Base-by-base conservation (phyloP, 768 basidiomycete species). In the Rubroboletus satanas region DNA sequence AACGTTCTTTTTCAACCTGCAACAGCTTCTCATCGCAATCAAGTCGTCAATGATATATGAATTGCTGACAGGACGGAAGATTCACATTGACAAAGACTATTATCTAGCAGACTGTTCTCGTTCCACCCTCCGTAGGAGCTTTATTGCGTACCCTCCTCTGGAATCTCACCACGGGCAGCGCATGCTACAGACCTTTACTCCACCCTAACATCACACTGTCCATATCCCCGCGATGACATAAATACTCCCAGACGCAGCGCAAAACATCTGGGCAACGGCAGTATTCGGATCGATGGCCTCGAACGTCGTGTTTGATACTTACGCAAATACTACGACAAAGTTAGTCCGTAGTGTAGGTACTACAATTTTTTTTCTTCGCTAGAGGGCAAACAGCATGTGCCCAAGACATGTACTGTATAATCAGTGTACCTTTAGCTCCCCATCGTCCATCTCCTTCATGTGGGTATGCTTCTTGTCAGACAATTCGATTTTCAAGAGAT, bases 391-490 rank as follows among this genome's bases (percentile, higher is more conserved):
- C 36, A 38, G 7, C 36, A 28, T 39, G 32, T 54, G 38, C 42
- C 23, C 26, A 26, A 33, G 39, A 49, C 35, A 33, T 39, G n/a
- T 49, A 48, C 28, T 41, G 28, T 46, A 51, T 51, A 52, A 52
- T 43, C 43, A 28, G 32, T 28, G 41, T 46, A 41, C 54, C 37
- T 54, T 43, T 32, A 29, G 11, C 33, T 35, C 17, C 28, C 23
- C 38, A 38, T 9, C 29, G 11, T 47, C 33, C 39, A 10, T 26
- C 52, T 17, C 45, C 23, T 48, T 57, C 18, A 14, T 46, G 45
- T 21, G 47, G 53, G 46, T 57, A 57, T 53, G 45, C 11, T 54
- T 55, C 35, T 35, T 46, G 43, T 23, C 37, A 45, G 37, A 53
- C 32, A 21, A 29, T n/a, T 41, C 31, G 10, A 28, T 41, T 54